These are phyloP conservation scores for Hibiscus syriacus DNA, from an alignment of 345 rosid genomes.

Conservation along the genomic window DNA sequence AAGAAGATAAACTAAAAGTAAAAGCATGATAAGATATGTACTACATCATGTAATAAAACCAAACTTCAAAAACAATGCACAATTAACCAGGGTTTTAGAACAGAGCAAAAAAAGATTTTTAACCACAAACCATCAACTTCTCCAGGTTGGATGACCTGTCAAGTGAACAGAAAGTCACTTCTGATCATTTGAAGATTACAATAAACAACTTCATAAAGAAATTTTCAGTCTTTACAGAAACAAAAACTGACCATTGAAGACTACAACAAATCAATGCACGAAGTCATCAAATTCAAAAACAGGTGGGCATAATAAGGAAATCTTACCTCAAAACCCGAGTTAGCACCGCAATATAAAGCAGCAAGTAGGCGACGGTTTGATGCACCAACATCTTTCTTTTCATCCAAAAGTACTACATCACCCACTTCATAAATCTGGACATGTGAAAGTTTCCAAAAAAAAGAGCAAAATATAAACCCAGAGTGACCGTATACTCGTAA, in stretches of 20 bases:
- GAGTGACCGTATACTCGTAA: not conserved
- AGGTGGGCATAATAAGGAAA: not conserved
- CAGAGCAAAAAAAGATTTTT: not conserved
- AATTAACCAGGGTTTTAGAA: not conserved
- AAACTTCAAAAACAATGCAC: not conserved
- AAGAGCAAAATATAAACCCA: not conserved
- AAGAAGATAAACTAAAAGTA: too few relatives aligned
- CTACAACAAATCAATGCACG: not conserved
- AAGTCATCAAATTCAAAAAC: not conserved
- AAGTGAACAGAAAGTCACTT: not conserved
- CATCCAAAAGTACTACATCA: constrained; percentile 57
- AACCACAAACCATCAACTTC: not conserved
- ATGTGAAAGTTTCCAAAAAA: not conserved
- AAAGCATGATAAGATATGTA: too few relatives aligned
- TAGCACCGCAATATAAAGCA: constrained; percentile 81
- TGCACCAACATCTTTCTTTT: constrained; percentile 74
- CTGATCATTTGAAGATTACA: not conserved
- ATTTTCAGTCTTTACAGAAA: not conserved
- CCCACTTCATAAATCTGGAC: constrained; percentile 81
- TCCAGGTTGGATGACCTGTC: constrained; percentile 1
- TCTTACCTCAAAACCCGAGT: constrained; percentile 93
- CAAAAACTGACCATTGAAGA: not conserved
- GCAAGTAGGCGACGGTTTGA: constrained; percentile 58
- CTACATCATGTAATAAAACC: not conserved
- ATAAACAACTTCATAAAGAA: not conserved